A percentile compares a stretch with the other conserved stretches of the same genome.
phyloP scores from a whole-genome alignment of 1,284 basidiomycete genomes.

The Ceratobasidium sp. region DNA sequence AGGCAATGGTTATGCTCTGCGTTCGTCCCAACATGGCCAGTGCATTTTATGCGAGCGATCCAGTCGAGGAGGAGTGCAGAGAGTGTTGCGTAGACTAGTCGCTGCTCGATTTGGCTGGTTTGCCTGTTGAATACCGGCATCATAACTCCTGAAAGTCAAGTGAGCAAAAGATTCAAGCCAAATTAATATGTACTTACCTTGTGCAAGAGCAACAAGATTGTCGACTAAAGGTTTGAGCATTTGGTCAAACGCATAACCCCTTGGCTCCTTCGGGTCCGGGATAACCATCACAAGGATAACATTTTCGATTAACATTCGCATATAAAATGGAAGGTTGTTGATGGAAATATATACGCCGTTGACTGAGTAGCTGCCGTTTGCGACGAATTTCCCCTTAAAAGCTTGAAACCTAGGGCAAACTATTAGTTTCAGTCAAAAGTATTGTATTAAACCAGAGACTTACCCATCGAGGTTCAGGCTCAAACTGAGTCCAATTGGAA shows the following conservation, averaged over 20 bases:
- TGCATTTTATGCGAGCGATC: neutral
- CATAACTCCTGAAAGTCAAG: neutral
- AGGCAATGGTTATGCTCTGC: constrained; percentile 30
- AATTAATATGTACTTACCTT: neutral
- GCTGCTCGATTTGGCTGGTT: neutral
- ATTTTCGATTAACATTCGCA: constrained; percentile 11
- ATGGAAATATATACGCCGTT: constrained; percentile 9
- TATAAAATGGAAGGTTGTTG: constrained; percentile 49
- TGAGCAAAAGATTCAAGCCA: neutral
- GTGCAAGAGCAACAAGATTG: neutral
- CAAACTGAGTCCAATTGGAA: too few relatives aligned
- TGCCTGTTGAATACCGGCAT: neutral
- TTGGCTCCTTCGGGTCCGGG: constrained; percentile 22
- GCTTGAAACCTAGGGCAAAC: neutral
- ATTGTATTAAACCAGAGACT: too few relatives aligned
- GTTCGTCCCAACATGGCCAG: neutral
- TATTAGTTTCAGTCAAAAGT: too few relatives aligned
- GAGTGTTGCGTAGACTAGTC: neutral
- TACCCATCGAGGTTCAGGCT: too few relatives aligned
- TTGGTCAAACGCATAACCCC: constrained; percentile 7
- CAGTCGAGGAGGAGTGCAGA: neutral
- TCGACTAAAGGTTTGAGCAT: constrained; percentile 17
- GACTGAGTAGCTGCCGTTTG: neutral
- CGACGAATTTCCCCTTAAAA: neutral
- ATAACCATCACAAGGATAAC: constrained; percentile 9